Conservation (phyloP, 2,329 filamentous ascomycete genomes). For the Talaromyces sp. region DNA sequence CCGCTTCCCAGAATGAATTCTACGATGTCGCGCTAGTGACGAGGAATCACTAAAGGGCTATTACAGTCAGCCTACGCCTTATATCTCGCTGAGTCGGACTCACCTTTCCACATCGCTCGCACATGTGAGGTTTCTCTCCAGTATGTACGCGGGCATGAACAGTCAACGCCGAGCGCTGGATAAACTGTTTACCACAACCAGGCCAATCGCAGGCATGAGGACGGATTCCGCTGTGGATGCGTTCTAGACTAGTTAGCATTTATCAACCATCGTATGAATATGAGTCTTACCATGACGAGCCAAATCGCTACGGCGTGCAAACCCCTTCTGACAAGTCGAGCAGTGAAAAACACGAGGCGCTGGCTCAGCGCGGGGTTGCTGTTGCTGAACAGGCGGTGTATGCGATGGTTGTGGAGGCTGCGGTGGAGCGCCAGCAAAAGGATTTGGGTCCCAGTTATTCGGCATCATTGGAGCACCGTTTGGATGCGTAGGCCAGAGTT, state of each 20-base stretch:
- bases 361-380: constrained; percentile 42
- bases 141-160: constrained; percentile 95
- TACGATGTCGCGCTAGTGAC: constrained; percentile 84
- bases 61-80: background rate
- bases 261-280: too few species aligned
- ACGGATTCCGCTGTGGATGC: constrained; percentile 86
- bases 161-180: constrained; percentile 90
- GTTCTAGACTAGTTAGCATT: constrained; percentile 57
- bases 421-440: constrained; percentile 33
- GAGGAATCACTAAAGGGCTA: constrained; percentile 96
- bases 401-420: constrained; percentile 46
- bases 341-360: constrained; percentile 79
- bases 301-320: constrained; percentile 89
- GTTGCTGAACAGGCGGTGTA: constrained; percentile 33
- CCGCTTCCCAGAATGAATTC: constrained; percentile 91
- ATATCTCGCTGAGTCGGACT: constrained; percentile 23
- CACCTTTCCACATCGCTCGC: constrained; percentile 94
- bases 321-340: constrained; percentile 83
- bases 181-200: constrained; percentile 91
- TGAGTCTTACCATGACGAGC: constrained; percentile 74
- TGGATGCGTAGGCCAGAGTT: constrained; percentile 38
- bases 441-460: constrained; percentile 51
- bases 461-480: constrained; percentile 54
- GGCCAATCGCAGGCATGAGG: constrained; percentile 91
- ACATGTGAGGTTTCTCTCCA: constrained; percentile 97